Percentiles rank a stretch among this genome's conserved stretches.
Conservation (phyloP, 2,329 filamentous ascomycete genomes). For the Aspergillus sp. region DNA sequence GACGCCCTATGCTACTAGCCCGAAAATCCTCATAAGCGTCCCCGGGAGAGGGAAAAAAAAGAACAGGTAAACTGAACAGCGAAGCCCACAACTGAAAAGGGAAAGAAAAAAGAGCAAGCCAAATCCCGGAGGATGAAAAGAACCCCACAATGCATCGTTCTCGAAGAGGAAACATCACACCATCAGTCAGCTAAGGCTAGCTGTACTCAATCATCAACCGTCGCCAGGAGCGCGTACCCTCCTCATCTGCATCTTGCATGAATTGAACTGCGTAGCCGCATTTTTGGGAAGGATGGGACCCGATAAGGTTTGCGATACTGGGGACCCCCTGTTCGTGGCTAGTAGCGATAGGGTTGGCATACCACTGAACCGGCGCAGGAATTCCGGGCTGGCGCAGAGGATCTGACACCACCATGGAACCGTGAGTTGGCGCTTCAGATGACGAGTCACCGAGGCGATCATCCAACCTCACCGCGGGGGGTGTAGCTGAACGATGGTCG, state of each 20-base stretch:
- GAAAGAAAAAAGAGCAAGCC: constrained; percentile 6
- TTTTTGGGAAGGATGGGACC: constrained; percentile 25
- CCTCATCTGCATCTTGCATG: constrained; percentile 32
- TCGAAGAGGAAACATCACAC: neutral
- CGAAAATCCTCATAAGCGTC: constrained; percentile 4
- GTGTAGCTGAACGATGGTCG: constrained; percentile 1
- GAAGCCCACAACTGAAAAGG: neutral
- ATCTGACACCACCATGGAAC: constrained; percentile 10
- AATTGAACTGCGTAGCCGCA: constrained; percentile 35
- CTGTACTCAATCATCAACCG: constrained; percentile 40
- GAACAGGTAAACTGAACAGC: neutral
- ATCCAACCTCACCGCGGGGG: constrained; percentile 9
- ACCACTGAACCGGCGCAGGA: constrained; percentile 15
- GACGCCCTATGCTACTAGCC: constrained; percentile 11
- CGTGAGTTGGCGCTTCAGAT: constrained; percentile 8
- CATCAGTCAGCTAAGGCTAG: constrained; percentile 20
- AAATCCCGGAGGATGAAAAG: neutral
- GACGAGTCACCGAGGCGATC: constrained; percentile 7
- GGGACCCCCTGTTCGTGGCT: constrained; percentile 12
- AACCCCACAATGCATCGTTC: neutral
- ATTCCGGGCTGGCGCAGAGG: constrained; percentile 13
- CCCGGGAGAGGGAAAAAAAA: neutral
- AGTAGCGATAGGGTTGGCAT: neutral
- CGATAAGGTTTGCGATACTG: constrained; percentile 12
- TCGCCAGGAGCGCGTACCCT: constrained; percentile 36